Conservation (phyloP, 495 filamentous ascomycete species). For the Trypethelium eluteriae region DNA sequence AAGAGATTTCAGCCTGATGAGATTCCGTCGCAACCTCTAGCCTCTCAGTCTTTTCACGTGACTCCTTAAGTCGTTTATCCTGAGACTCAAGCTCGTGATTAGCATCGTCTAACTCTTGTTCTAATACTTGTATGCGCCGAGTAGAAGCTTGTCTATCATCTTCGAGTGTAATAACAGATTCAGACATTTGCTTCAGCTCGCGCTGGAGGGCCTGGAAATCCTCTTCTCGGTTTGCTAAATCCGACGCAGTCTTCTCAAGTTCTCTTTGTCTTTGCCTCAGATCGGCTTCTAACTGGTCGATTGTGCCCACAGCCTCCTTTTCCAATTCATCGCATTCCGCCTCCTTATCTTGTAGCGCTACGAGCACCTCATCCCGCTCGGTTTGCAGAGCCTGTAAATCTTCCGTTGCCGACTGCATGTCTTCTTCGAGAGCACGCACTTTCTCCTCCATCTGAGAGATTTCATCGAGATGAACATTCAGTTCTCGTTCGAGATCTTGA, state of each 20-base stretch:
- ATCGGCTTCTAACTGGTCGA: slow-evolving; percentile 75
- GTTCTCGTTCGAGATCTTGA: slow-evolving; percentile 38
- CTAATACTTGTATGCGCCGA: slow-evolving; percentile 34
- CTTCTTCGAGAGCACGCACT: slow-evolving; percentile 32
- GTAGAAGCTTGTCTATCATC: slow-evolving; percentile 55
- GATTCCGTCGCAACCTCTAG: slow-evolving; percentile 87
- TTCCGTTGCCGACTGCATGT: slow-evolving; percentile 35
- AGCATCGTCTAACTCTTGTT: slow-evolving; percentile 35
- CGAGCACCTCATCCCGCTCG: slow-evolving; percentile 79
- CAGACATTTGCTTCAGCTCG: slow-evolving; percentile 85
- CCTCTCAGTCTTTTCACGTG: slow-evolving; percentile 75
- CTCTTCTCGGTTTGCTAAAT: slow-evolving; percentile 64
- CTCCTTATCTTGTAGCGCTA: slow-evolving; percentile 70
- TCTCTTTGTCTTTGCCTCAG: slow-evolving; percentile 66
- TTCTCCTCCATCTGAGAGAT: slow-evolving; percentile 33
- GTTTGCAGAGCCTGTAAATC: slow-evolving; percentile 74
- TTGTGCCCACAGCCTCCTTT: slow-evolving; percentile 73
- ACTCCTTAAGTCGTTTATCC: slow-evolving; percentile 54
- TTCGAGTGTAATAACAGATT: slow-evolving; percentile 74
- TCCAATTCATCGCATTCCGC: slow-evolving; percentile 68
- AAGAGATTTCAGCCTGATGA: slow-evolving; percentile 84
- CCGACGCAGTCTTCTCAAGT: slow-evolving; percentile 59
- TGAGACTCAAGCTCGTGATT: slow-evolving; percentile 45
- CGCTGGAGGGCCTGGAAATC: slow-evolving; percentile 76
- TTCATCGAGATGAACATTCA: slow-evolving; percentile 36